Evolutionary conservation across 139 green algal species (phyloP).

Genomic region (Spirogloea muscicola): DNA sequence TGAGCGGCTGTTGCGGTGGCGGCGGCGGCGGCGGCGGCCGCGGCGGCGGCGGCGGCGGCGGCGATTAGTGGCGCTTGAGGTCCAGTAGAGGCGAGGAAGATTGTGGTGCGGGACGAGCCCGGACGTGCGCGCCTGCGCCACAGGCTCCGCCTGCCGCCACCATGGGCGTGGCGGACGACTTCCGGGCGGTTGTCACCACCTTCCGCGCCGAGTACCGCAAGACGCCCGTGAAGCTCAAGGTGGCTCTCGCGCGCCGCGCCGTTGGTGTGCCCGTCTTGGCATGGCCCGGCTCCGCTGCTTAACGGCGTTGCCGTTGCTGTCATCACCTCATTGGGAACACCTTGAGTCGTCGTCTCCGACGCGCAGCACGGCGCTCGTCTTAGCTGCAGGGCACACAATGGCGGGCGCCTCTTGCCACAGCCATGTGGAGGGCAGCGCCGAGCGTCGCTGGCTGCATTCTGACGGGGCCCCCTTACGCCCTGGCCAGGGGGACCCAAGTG

Average conservation of each 20-base stretch:
- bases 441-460: background rate
- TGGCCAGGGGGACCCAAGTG: no score
- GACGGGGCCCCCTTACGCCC: no score
- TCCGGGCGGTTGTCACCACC: conserved; percentile 21
- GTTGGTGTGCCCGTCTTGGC: background rate
- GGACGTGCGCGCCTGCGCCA: no score
- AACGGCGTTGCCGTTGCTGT: background rate
- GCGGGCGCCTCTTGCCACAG: background rate
- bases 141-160: no score
- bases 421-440: background rate
- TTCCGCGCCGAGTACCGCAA: conserved; percentile 43
- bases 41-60: no score
- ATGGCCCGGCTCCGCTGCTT: background rate
- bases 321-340: background rate
- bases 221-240: conserved; percentile 40
- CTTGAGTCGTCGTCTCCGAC: background rate
- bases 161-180: conserved; percentile 29
- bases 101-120: no score
- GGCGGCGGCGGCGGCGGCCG: no score
- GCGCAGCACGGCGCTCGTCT: no score
- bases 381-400: background rate
- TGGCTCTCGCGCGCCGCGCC: no score
- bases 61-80: no score
- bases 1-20: no score
- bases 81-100: no score